A percentile compares a stretch with the other conserved stretches of the same genome.
Conservation (phyloP, 371 early-diverging fungal genomes). For the Dentiscutata heterogama region DNA sequence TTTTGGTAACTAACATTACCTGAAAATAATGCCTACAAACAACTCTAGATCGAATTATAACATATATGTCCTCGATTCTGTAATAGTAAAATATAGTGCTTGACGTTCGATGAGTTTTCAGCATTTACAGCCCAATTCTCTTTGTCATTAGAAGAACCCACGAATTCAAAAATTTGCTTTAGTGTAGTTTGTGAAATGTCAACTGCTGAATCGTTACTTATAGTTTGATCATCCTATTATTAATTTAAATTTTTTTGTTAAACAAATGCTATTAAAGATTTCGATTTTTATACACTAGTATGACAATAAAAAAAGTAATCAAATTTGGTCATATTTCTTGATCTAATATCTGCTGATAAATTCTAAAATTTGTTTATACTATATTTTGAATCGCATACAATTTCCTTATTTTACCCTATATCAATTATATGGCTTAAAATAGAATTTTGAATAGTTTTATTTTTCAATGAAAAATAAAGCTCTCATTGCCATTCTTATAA, state of each 20-base stretch:
- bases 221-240: no score
- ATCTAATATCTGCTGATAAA: not conserved
- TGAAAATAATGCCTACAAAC: not conserved
- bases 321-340: not conserved
- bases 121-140: not conserved
- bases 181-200: not conserved
- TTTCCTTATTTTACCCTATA: no score
- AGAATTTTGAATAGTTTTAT: no score
- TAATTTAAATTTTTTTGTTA: no score
- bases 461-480: no score
- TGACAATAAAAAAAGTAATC: not conserved
- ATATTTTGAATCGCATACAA: no score
- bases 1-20: not conserved
- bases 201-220: not conserved
- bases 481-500: no score
- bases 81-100: not conserved
- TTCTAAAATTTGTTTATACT: not conserved
- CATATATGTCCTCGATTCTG: not conserved
- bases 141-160: not conserved
- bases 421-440: no score
- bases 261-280: no score
- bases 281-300: no score
- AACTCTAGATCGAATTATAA: not conserved
- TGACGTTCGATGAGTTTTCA: not conserved
- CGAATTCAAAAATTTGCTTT: not conserved